Conservation (phyloP, 371 early-diverging fungal genomes). For the Rhizomucor pusillus region DNA sequence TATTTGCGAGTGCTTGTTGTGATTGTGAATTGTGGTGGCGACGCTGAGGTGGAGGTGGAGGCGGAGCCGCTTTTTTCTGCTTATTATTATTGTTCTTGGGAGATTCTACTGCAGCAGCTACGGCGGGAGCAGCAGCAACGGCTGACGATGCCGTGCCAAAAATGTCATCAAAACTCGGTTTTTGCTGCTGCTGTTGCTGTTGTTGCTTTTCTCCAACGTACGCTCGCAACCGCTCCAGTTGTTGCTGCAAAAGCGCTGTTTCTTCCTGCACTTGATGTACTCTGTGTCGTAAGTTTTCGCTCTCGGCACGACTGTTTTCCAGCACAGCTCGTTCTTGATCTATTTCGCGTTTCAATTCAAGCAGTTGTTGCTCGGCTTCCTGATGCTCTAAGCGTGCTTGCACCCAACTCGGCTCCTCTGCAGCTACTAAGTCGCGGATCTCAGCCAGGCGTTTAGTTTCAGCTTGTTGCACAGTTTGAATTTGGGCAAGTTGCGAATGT, state of each 20-base stretch:
- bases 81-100: background rate
- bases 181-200: conserved; percentile 2
- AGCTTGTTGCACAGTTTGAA: conserved; percentile 28
- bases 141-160: background rate
- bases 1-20: conserved; percentile 4
- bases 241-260: conserved; percentile 12
- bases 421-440: conserved; percentile 15
- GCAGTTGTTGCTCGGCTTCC: conserved; percentile 22
- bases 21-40: conserved; percentile 27
- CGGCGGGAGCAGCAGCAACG: too few species aligned
- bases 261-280: conserved; percentile 41
- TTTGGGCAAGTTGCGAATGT: conserved; percentile 19
- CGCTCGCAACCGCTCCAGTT: conserved; percentile 26
- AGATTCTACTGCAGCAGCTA: background rate
- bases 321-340: conserved; percentile 11
- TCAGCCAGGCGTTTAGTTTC: conserved; percentile 15
- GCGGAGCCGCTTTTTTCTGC: background rate
- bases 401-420: conserved; percentile 26
- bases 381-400: conserved; percentile 25
- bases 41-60: conserved; percentile 35
- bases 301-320: conserved; percentile 27
- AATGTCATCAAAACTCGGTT: conserved; percentile 12
- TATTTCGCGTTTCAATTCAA: conserved; percentile 13
- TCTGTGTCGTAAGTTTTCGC: conserved; percentile 26
- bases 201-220: conserved; percentile 25